These are phyloP conservation scores for Bretschneidera sinensis DNA, from an alignment of 345 rosid species.

Conservation along the genomic window DNA sequence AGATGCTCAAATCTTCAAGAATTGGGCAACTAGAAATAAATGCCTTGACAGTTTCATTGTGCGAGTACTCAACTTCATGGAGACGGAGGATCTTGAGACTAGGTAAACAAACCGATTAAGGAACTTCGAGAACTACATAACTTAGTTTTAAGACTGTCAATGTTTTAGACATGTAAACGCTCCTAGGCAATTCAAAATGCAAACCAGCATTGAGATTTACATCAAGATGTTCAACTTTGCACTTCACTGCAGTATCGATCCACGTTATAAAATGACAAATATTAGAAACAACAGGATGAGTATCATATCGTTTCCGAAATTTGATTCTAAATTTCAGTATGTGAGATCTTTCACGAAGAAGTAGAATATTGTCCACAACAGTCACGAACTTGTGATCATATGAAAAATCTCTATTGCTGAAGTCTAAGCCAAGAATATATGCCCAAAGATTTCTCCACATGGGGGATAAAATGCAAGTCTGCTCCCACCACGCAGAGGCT, in stretches of 20 bases:
- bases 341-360: slow-evolving; percentile 7
- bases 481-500: too few relatives aligned
- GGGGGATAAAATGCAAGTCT: slow-evolving; percentile 18
- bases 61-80: too few relatives aligned
- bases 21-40: too few relatives aligned
- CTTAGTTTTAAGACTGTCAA: slow-evolving; percentile 10
- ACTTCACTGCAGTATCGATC: slow-evolving; percentile 11
- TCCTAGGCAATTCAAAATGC: slow-evolving; percentile 15
- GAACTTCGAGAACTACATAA: too few relatives aligned
- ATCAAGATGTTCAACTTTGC: slow-evolving; percentile 9
- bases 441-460: slow-evolving; percentile 18
- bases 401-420: slow-evolving; percentile 10
- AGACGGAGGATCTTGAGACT: too few relatives aligned
- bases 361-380: slow-evolving; percentile 17
- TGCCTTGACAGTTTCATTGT: too few relatives aligned
- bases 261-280: slow-evolving; percentile 21
- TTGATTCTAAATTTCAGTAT: slow-evolving; percentile 14
- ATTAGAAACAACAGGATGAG: slow-evolving; percentile 6
- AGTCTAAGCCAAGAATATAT: slow-evolving; percentile 13
- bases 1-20: too few relatives aligned
- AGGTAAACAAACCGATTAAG: too few relatives aligned
- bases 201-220: background rate
- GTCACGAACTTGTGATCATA: background rate
- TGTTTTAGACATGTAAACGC: slow-evolving; percentile 15
- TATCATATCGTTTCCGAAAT: too few relatives aligned